Base-by-base conservation (phyloP, 345 rosid species). In the Punica granatum region DNA sequence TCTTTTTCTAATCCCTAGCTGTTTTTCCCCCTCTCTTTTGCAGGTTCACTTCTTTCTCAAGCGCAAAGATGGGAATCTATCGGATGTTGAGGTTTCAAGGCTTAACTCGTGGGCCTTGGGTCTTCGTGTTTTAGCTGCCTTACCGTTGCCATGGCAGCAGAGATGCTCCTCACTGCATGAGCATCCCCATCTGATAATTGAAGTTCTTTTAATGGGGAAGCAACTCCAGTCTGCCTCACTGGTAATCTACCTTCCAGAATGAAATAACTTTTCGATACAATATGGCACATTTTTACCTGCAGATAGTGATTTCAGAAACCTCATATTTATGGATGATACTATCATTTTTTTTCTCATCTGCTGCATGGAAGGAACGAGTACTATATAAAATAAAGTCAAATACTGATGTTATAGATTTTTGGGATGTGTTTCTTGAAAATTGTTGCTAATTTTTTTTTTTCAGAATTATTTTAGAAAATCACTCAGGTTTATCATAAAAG, bases 21-120 rank as follows among this genome's bases (percentile, higher is more conserved):
- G 31, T 74, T 19, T 64, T 3, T 68, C 68, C 75, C 60, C 58
- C 82, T 62, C 71, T 75, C 60, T 39, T 75, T 42, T 79, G 70
- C 78, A 90, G 98, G 97, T 93, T 62, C 98, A 90, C 76, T 93
- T 93, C 85, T 90, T 90, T 78, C 79, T 93, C 74, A 93, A 90
- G 78, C 90, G 97, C 66, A 86, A 80, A 73, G 94, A 81, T 78
- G 94, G 96, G 70, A 88, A 86, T 78, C 85, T 93, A 49, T 86
- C 96, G 0, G 86, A 87, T 70, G 80, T 72, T 72, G 97, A 90
- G 77, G 87, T 87, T 76, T 71, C 85, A 32, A 84, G 98, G 78
- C 96, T 93, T 67, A 93, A 89, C 80, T 90, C 94, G 59, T 93
- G 98, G 98, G 98, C 98, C 69, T 85, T 93, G 78, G 98, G 97